Conservation (phyloP, 805 yeast genomes). For the Lipomyces spencermartinsiae region DNA sequence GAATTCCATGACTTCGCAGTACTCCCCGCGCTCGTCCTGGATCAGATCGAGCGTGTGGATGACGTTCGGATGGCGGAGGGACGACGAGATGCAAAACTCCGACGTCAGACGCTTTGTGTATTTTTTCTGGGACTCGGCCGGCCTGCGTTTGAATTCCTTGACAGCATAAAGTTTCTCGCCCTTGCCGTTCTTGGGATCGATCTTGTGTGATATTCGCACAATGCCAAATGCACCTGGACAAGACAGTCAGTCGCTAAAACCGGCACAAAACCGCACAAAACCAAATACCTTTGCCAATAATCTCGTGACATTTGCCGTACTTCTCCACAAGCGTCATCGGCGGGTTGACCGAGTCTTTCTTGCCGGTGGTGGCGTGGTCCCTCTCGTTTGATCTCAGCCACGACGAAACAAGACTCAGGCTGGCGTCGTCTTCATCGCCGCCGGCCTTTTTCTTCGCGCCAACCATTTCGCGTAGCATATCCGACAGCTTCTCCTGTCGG, state of each 20-base stretch:
- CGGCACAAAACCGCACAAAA: no score
- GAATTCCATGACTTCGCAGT: constrained; percentile 93
- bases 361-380: constrained; percentile 43
- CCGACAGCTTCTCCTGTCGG: constrained; percentile 58
- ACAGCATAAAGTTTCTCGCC: constrained; percentile 68
- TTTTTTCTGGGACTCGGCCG: constrained; percentile 61
- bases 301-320: constrained; percentile 94
- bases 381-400: constrained; percentile 39
- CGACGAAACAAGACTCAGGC: constrained; percentile 35
- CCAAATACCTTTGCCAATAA: constrained; percentile 78
- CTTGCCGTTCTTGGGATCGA: constrained; percentile 50
- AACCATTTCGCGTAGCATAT: constrained; percentile 60
- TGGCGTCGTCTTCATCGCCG: constrained; percentile 26
- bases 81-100: constrained; percentile 86
- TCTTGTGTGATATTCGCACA: constrained; percentile 81
- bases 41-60: constrained; percentile 80
- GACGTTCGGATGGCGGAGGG: constrained; percentile 75
- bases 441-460: constrained; percentile 44
- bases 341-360: constrained; percentile 26
- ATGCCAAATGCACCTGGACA: constrained; percentile 75
- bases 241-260: not conserved
- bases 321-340: constrained; percentile 75
- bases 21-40: constrained; percentile 73
- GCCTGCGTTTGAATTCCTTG: constrained; percentile 71
- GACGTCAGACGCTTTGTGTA: constrained; percentile 79